Percentiles rank a stretch among this genome's conserved stretches.
These are phyloP conservation scores for Debaryomyces castellii DNA, from an alignment of 805 yeast genomes.

Conservation along the genomic window DNA sequence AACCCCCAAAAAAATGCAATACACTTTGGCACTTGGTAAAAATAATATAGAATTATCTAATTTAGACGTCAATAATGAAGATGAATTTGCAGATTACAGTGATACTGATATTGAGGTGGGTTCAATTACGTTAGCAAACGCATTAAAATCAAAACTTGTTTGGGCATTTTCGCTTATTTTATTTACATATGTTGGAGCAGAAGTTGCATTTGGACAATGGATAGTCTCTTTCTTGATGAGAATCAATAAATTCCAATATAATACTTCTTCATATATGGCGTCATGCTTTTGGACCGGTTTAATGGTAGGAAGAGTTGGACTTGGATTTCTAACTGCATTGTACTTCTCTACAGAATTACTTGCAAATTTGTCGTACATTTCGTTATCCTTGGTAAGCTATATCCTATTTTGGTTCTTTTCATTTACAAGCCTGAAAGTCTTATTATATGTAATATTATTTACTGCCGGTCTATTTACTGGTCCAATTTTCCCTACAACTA, in stretches of 20 bases:
- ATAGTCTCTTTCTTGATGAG: constrained; percentile 46
- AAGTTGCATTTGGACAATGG: constrained; percentile 56
- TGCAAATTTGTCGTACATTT: constrained; percentile 43
- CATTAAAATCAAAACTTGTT: constrained; percentile 34
- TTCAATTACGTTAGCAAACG: constrained; percentile 16
- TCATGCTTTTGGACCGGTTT: constrained; percentile 53
- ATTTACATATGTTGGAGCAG: constrained; percentile 53
- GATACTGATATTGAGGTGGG: not conserved
- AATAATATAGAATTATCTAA: constrained; percentile 13
- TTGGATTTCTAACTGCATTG: constrained; percentile 55
- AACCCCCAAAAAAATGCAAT: constrained; percentile 44
- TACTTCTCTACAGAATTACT: constrained; percentile 46
- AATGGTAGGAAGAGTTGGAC: constrained; percentile 45
- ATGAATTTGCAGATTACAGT: constrained; percentile 7
- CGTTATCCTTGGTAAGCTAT: constrained; percentile 28
- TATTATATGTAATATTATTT: constrained; percentile 37
- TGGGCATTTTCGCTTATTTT: constrained; percentile 41
- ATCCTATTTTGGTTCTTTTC: constrained; percentile 25
- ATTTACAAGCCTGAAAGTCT: constrained; percentile 25
- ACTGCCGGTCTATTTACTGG: constrained; percentile 51
- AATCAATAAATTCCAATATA: constrained; percentile 35
- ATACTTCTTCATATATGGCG: constrained; percentile 45
- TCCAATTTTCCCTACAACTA: constrained; percentile 65
- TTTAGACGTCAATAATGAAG: constrained; percentile 3
- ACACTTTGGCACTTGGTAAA: constrained; percentile 13